phyloP scores from a whole-genome alignment of 108 stramenopile species.

The Cyclotella kingstonii region DNA sequence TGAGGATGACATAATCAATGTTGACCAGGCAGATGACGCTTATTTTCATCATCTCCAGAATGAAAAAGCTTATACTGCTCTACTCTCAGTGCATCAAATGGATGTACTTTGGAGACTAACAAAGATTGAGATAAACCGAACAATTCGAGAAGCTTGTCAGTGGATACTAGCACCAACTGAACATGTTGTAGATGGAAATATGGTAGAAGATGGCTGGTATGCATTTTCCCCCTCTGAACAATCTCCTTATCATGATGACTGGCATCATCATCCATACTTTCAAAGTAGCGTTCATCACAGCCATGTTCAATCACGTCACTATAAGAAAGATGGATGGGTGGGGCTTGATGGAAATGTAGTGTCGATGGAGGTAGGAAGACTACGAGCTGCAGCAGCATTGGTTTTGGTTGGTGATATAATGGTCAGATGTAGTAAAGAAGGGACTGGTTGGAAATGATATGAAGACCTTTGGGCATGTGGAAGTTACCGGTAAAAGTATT shows the following conservation, averaged over 20 bases:
- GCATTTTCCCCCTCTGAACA: constrained; percentile 66
- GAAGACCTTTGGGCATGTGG: too few relatives aligned
- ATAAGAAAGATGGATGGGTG: constrained; percentile 42
- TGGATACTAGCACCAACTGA: constrained; percentile 43
- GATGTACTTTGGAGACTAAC: constrained; percentile 82
- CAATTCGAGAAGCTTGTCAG: constrained; percentile 63
- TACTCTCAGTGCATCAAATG: constrained; percentile 64
- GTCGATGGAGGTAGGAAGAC: constrained; percentile 47
- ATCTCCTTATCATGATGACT: constrained; percentile 8
- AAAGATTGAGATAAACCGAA: constrained; percentile 75
- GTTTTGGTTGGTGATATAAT: constrained; percentile 72
- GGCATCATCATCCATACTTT: constrained; percentile 11
- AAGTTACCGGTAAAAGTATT: too few relatives aligned
- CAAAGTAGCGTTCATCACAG: constrained; percentile 1
- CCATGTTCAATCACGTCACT: neutral
- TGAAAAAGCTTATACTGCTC: constrained; percentile 52
- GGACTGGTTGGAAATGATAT: constrained; percentile 57
- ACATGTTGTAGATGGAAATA: neutral
- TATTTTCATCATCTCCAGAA: constrained; percentile 44
- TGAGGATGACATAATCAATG: constrained; percentile 5
- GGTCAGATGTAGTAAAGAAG: constrained; percentile 72
- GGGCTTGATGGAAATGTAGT: constrained; percentile 51
- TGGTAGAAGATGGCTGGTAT: constrained; percentile 27
- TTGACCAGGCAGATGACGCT: constrained; percentile 38
- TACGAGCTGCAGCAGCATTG: constrained; percentile 67